phyloP scores from a whole-genome alignment of 2,329 filamentous ascomycete species.

The Pestalotiopsis sp. region DNA sequence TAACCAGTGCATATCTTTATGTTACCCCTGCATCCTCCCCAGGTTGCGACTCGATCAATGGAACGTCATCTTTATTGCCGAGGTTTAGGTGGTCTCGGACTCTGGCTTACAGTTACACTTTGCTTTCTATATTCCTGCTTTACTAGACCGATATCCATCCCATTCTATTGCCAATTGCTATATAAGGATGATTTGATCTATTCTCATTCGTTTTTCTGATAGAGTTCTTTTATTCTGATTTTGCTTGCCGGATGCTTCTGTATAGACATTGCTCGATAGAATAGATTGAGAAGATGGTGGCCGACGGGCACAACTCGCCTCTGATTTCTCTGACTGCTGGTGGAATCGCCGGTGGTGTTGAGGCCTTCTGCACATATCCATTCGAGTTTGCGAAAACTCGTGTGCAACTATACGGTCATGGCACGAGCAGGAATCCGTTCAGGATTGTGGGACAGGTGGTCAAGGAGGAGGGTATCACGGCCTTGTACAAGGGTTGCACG shows the following conservation, averaged over 20 bases:
- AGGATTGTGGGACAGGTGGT: slow-evolving; percentile 55
- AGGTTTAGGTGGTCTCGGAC: neutral
- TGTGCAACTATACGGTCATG: slow-evolving; percentile 49
- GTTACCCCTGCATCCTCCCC: neutral
- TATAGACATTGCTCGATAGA: neutral
- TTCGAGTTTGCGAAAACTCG: slow-evolving; percentile 66
- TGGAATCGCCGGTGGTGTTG: slow-evolving; percentile 32
- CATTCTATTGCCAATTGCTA: neutral
- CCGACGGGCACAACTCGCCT: slow-evolving; percentile 25
- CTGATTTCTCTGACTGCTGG: slow-evolving; percentile 28
- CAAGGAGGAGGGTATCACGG: slow-evolving; percentile 52
- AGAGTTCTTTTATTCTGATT: neutral
- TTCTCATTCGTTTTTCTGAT: neutral
- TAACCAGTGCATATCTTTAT: neutral
- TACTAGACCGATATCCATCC: neutral
- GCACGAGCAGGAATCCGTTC: slow-evolving; percentile 52
- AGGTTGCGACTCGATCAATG: neutral
- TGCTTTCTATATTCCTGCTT: neutral
- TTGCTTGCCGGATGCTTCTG: neutral
- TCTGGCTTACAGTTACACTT: neutral
- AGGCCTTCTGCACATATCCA: slow-evolving; percentile 47
- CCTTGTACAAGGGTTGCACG: slow-evolving; percentile 59
- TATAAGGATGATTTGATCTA: neutral
- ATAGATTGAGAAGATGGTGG: slow-evolving; percentile 29
- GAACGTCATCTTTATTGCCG: slow-evolving; percentile 6